Base-by-base conservation (phyloP, 108 stramenopile genomes). In the Fragilariopsis cylindrus region DNA sequence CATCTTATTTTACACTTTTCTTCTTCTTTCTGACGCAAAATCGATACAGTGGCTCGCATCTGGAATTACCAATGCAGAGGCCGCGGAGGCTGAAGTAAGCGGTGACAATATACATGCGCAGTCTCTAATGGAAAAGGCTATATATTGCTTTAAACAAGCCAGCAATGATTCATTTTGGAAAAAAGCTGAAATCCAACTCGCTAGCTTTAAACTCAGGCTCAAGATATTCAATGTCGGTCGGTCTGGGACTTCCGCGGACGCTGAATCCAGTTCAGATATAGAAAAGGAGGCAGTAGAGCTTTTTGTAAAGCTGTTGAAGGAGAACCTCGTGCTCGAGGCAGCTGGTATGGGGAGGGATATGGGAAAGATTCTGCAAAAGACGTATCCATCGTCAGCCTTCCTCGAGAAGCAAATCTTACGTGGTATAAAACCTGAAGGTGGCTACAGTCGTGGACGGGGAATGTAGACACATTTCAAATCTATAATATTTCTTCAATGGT, bases 1-100 rank as follows among this genome's bases (percentile, higher is more conserved):
- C 15, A 53, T 53, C 15, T 30, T 11, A 3, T 53, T 11, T 0
- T 2, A 15, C 1, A 53, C 7, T 60, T 30, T 30, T 30, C 21
- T 7, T 40, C 3, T 60, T 60, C 9, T 60, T 21, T 7, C 4
- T 9, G 39, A n/a, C 21, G 9, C 16, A 60, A 60, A 60, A 18
- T 60, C 16, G 40, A 56, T 56, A 9, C 58, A 60, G 58, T 83
- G 75, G 73, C 48, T 67, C 3, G 55, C 70, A 13, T 42, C 67
- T n/a, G 86, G 83, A 7, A 66, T 84, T 11, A 71, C 71, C 56
- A 72, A 78, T 60, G 86, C 86, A 19, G 80, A 73, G 48, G 62
- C 67, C 16, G 81, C 80, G 2, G 83, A 82, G 40, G 57, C 65
- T 11, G 18, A 48, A 53, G 19, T 62, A 8, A 62, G 65, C 30